These are phyloP conservation scores for Calocybe cyanea DNA, from an alignment of 768 basidiomycete genomes.

Conservation along the genomic window DNA sequence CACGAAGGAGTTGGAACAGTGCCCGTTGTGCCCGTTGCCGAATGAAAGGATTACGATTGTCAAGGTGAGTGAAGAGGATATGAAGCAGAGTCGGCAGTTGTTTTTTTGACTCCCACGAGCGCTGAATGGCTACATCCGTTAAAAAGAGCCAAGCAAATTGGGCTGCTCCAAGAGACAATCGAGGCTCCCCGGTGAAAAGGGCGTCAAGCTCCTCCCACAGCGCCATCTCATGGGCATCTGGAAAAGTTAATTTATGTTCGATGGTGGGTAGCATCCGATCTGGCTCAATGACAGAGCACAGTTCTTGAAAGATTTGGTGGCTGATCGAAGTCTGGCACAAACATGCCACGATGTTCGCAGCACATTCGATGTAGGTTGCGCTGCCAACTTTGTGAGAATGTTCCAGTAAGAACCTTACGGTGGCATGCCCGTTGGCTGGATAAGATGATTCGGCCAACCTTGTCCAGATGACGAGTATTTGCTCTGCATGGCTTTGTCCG, in stretches of 20 bases:
- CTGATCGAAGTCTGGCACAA: conserved; percentile 77
- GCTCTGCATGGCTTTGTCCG: conserved; percentile 70
- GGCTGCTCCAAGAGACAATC: conserved; percentile 70
- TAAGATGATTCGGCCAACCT: conserved; percentile 71
- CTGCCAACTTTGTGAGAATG: conserved; percentile 85
- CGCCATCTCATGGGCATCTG: conserved; percentile 64
- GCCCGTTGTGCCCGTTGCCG: conserved; percentile 70
- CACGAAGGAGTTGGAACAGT: conserved; percentile 80
- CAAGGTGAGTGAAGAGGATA: conserved; percentile 76
- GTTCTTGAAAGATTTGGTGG: conserved; percentile 69
- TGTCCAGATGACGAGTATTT: conserved; percentile 76
- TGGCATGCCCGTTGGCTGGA: conserved; percentile 71
- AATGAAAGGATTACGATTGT: conserved; percentile 68
- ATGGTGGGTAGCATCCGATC: conserved; percentile 76
- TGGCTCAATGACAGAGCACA: conserved; percentile 84
- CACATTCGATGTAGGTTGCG: conserved; percentile 71
- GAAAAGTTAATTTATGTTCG: conserved; percentile 65
- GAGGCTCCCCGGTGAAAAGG: conserved; percentile 68
- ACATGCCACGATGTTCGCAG: conserved; percentile 78
- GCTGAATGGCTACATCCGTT: conserved; percentile 69
- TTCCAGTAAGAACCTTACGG: conserved; percentile 80
- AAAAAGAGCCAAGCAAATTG: conserved; percentile 89
- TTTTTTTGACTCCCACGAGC: conserved; percentile 68
- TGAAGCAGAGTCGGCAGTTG: conserved; percentile 77
- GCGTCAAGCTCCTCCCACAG: conserved; percentile 79